Conservation (phyloP, 768 basidiomycete genomes). For the Lentinula lateritia region DNA sequence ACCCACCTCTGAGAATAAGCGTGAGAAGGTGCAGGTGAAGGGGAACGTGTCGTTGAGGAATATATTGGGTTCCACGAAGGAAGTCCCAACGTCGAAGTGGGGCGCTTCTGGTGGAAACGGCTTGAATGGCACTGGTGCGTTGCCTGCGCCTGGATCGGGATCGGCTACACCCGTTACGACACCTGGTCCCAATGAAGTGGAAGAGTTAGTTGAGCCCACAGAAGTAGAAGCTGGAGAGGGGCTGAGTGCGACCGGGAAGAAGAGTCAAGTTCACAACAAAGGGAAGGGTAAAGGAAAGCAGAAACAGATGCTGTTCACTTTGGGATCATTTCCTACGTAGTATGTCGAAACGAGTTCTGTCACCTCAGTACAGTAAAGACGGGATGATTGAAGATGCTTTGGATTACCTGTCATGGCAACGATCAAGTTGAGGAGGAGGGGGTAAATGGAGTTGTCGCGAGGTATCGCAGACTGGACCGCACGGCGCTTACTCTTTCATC, state of each 20-base stretch:
- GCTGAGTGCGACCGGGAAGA: slow-evolving; percentile 4
- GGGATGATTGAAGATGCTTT: no score
- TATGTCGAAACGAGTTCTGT: background rate
- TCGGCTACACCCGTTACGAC: background rate
- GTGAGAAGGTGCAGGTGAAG: slow-evolving; percentile 41
- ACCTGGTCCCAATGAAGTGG: background rate
- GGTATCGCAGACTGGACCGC: no score
- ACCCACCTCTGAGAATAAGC: slow-evolving; percentile 36
- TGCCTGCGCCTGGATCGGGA: background rate
- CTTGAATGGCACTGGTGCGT: no score
- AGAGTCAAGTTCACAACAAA: slow-evolving; percentile 53
- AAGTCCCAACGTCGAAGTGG: slow-evolving; percentile 38
- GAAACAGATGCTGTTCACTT: slow-evolving; percentile 77
- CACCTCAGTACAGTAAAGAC: no score
- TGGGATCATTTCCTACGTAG: slow-evolving; percentile 3
- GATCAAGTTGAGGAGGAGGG: no score
- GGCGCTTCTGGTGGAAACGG: background rate
- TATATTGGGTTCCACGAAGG: slow-evolving; percentile 47
- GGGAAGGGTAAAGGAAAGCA: slow-evolving; percentile 79
- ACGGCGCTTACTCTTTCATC: no score
- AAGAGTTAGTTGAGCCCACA: background rate
- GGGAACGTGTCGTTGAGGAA: slow-evolving; percentile 66
- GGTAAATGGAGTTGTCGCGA: no score
- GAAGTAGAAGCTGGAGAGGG: background rate
- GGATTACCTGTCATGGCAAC: no score